Conservation (phyloP, 768 basidiomycete genomes). For the Tulasnella sp. region DNA sequence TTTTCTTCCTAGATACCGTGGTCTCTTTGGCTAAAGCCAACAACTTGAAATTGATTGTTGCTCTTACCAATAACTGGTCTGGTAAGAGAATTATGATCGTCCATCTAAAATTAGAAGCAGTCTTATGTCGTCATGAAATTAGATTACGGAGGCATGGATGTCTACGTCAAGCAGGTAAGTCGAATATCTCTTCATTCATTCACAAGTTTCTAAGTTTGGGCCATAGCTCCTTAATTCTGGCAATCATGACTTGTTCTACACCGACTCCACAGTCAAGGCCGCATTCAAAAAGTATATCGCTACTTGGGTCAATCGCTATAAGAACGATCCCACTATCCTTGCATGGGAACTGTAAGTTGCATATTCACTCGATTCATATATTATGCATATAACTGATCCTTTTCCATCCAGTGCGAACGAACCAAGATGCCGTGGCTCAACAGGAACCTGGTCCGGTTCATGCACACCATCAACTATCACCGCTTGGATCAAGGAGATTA, state of each 20-base stretch:
- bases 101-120: slow-evolving; percentile 28
- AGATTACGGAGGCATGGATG: slow-evolving; percentile 58
- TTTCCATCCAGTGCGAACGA: no score
- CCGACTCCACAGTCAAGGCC: slow-evolving; percentile 36
- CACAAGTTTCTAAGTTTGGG: no score
- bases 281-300: slow-evolving; percentile 42
- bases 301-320: slow-evolving; percentile 37
- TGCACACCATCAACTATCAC: slow-evolving; percentile 43
- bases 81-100: slow-evolving; percentile 26
- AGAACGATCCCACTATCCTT: slow-evolving; percentile 36
- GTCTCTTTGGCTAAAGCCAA: no score
- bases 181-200: no score
- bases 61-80: slow-evolving; percentile 26
- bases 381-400: no score
- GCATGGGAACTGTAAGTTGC: no score
- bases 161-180: slow-evolving; percentile 41
- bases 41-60: slow-evolving; percentile 50
- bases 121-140: no score
- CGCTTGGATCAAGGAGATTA: slow-evolving; percentile 41
- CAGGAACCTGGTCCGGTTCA: slow-evolving; percentile 28
- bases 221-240: background rate
- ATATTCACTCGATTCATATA: no score
- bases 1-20: no score
- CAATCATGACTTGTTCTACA: slow-evolving; percentile 47
- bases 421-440: slow-evolving; percentile 26